These are phyloP conservation scores for Cyathus olla DNA, from an alignment of 1,284 basidiomycete species.

Conservation along the genomic window DNA sequence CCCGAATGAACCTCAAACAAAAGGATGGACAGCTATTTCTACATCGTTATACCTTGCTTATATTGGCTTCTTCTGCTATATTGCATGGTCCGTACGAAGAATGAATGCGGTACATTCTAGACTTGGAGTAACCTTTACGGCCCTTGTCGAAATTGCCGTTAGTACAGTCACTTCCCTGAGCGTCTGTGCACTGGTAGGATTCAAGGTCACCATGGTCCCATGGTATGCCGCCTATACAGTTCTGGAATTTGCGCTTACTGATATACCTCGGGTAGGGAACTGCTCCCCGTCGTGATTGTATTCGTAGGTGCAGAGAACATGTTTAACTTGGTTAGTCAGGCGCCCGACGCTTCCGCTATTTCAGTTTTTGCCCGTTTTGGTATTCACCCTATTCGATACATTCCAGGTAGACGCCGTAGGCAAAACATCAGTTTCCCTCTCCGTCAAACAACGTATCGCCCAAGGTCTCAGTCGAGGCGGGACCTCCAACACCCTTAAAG, in stretches of 20 bases:
- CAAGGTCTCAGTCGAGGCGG: conserved; percentile 90
- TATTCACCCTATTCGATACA: not conserved
- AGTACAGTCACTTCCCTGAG: conserved; percentile 95
- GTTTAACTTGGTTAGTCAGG: conserved; percentile 84
- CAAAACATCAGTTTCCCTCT: conserved; percentile 88
- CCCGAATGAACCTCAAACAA: conserved; percentile 50
- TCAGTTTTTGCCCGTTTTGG: not conserved
- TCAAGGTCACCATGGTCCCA: conserved; percentile 89
- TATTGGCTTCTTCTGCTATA: conserved; percentile 81
- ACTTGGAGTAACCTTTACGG: conserved; percentile 93
- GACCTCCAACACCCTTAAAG: conserved; percentile 92
- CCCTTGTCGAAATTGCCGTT: conserved; percentile 89
- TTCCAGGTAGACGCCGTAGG: conserved; percentile 88
- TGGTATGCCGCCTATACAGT: conserved; percentile 62
- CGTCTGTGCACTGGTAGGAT: conserved; percentile 88
- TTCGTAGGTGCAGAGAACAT: conserved; percentile 98
- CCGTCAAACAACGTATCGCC: conserved; percentile 94
- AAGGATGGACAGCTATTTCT: conserved; percentile 71
- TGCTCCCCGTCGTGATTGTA: conserved; percentile 94
- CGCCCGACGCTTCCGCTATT: conserved; percentile 5
- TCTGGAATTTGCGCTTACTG: conserved; percentile 1
- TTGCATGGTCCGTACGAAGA: conserved; percentile 81
- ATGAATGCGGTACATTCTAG: conserved; percentile 92
- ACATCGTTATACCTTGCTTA: conserved; percentile 86
- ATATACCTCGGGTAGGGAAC: conserved; percentile 60